Conservation (phyloP, 176 grass and related monocot genomes). For the Aechmea fasciata region DNA sequence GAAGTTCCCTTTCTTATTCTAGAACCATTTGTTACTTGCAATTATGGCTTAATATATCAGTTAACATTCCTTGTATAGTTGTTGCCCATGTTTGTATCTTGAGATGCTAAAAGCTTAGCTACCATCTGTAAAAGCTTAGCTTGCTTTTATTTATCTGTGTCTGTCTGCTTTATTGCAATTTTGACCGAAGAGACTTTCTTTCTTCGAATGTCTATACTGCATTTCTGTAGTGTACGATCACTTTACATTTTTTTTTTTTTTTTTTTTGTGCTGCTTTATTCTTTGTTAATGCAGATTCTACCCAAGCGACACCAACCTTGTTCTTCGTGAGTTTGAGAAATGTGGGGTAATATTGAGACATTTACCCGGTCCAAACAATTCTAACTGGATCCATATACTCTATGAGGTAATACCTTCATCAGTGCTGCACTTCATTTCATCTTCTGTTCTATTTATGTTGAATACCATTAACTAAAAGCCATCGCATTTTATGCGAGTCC, state of each 20-base stretch:
- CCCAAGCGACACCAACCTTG: slow-evolving; percentile 58
- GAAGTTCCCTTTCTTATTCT: too few species aligned
- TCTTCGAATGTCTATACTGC: too few species aligned
- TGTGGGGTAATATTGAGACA: slow-evolving; percentile 85
- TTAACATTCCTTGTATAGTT: too few species aligned
- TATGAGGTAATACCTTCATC: slow-evolving; percentile 60
- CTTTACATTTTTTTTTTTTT: not conserved
- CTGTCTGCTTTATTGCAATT: too few species aligned
- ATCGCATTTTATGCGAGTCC: not conserved
- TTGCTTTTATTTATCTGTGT: too few species aligned
- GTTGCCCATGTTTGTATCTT: too few species aligned
- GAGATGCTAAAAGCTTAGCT: too few species aligned
- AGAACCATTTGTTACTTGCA: too few species aligned
- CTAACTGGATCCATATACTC: slow-evolving; percentile 92
- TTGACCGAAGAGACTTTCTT: too few species aligned
- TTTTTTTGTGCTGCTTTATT: slow-evolving; percentile 12
- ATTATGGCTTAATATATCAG: too few species aligned
- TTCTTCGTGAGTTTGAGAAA: slow-evolving; percentile 81
- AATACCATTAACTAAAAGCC: not conserved
- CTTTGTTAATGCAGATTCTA: slow-evolving; percentile 42
- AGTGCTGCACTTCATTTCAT: not conserved
- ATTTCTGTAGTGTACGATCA: not conserved
- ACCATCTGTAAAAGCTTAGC: too few species aligned
- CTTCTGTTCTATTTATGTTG: not conserved
- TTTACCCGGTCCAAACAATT: slow-evolving; percentile 52